Base-by-base conservation (phyloP, 208 protist species). In the Leishmania braziliensis region DNA sequence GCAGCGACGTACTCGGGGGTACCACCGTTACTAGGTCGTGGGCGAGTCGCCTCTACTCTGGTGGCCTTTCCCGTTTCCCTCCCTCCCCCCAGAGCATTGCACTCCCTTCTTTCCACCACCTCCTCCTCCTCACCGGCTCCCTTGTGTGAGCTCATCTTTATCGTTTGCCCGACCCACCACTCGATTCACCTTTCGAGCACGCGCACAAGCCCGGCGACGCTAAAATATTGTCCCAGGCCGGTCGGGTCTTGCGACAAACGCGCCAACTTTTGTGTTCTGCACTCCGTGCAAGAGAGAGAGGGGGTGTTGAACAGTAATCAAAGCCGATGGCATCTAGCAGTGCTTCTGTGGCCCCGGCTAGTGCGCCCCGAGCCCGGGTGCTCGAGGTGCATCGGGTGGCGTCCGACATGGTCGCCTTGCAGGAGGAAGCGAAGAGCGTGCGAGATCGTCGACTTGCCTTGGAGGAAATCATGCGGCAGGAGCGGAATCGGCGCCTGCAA, bases 381-480 rank as follows among this genome's bases (percentile, higher is more conserved):
- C 36, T 20, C 53, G 54, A 60, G 56, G 74, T 50, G 14, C 74
- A 77, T 46, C 74, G 54, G 3, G 56, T 65, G 50, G 36, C 16
- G 20, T 39, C 56, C 5, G 56, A 68, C 18, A 62, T 1, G 0
- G 39, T 65, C 16, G 39, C 23, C 12, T 29, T 79, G 26, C 73
- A 77, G 50, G 20, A 82, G 50, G 78, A 65, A 23, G 82, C 82
- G 3, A 75, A 79, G 73, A 77, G 26, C 23, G 23, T 82, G 77
- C 82, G 72, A 14, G 78, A 82, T 29, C 77, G 65, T 5, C 56
- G 72, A 0, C 20, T 86, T 0, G 82, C 77, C 14, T 62, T 86
- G 53, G 82, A 86, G 78, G 78, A 78, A 12, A 56, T 72, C 33
- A 86, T 86, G 78, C 82, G 82, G 26, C 62, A 86, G 36, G 82